Conservation (phyloP, 164 flowering plant genomes). For the Amborella trichopoda region DNA sequence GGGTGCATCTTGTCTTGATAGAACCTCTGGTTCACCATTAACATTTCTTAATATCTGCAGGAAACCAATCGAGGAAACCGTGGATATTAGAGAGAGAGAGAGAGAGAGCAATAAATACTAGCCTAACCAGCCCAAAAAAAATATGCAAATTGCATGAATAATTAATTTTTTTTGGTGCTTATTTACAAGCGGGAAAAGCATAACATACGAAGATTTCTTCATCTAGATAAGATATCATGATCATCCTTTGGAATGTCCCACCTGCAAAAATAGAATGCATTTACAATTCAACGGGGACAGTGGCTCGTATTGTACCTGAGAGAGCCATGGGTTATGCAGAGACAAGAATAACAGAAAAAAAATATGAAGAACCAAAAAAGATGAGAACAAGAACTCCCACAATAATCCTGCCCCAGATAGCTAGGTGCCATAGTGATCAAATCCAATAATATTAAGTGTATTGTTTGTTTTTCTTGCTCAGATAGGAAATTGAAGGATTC, state of each 20-base stretch:
- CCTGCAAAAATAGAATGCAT: constrained; percentile 25
- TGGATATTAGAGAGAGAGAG: not conserved
- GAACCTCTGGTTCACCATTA: constrained; percentile 75
- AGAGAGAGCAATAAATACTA: not conserved
- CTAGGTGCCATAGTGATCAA: not conserved
- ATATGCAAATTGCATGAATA: too few species aligned
- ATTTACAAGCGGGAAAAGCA: not conserved
- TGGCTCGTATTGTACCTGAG: not conserved
- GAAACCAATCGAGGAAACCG: not conserved
- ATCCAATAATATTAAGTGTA: not conserved
- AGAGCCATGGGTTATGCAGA: not conserved
- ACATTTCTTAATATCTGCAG: constrained; percentile 70
- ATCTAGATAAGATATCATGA: constrained; percentile 96
- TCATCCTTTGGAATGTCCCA: constrained; percentile 60
- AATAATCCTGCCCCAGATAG: not conserved
- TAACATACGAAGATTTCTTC: constrained; percentile 82
- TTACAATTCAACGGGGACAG: not conserved
- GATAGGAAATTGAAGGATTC: not conserved
- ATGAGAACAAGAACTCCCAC: not conserved
- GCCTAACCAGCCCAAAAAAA: not conserved
- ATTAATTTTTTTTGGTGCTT: not conserved
- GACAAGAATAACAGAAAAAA: not conserved
- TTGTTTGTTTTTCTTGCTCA: too few species aligned
- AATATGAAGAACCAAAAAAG: not conserved
- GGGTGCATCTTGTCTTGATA: constrained; percentile 52